Conservation (phyloP, 805 yeast genomes). For the Dipodascus geniculatus region DNA sequence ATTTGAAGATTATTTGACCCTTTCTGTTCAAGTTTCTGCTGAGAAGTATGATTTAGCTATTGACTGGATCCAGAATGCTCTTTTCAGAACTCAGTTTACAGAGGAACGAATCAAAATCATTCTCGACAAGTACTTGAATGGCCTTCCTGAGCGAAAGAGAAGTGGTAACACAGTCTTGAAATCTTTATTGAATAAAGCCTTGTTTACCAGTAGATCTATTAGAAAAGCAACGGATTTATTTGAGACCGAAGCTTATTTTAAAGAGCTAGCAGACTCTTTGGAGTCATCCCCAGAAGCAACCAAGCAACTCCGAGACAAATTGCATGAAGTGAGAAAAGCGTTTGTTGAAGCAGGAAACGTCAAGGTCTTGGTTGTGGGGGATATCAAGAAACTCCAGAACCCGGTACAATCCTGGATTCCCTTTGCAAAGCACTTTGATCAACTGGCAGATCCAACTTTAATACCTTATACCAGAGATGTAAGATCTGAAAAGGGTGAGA, state of each 20-base stretch:
- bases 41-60: slow-evolving; percentile 57
- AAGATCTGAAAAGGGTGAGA: slow-evolving; percentile 43
- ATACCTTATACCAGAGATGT: slow-evolving; percentile 35
- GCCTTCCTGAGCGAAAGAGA: slow-evolving; percentile 52
- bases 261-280: slow-evolving; percentile 36
- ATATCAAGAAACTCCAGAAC: slow-evolving; percentile 35
- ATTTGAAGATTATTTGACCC: slow-evolving; percentile 53
- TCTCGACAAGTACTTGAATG: slow-evolving; percentile 47
- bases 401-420: slow-evolving; percentile 53
- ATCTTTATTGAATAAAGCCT: slow-evolving; percentile 44
- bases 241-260: slow-evolving; percentile 47
- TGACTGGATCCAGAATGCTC: slow-evolving; percentile 59
- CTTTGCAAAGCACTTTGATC: slow-evolving; percentile 21
- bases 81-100: slow-evolving; percentile 61
- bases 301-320: slow-evolving; percentile 25
- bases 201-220: slow-evolving; percentile 49
- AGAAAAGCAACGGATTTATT: slow-evolving; percentile 55
- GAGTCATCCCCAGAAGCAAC: slow-evolving; percentile 41
- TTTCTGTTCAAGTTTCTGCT: slow-evolving; percentile 49
- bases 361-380: slow-evolving; percentile 63
- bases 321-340: slow-evolving; percentile 39
- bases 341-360: slow-evolving; percentile 48
- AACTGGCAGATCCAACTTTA: slow-evolving; percentile 14
- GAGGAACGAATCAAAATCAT: slow-evolving; percentile 56
- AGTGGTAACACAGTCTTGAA: slow-evolving; percentile 52